These are phyloP conservation scores for Ilex paraguariensis DNA, from an alignment of 305 asterid species.

Conservation along the genomic window DNA sequence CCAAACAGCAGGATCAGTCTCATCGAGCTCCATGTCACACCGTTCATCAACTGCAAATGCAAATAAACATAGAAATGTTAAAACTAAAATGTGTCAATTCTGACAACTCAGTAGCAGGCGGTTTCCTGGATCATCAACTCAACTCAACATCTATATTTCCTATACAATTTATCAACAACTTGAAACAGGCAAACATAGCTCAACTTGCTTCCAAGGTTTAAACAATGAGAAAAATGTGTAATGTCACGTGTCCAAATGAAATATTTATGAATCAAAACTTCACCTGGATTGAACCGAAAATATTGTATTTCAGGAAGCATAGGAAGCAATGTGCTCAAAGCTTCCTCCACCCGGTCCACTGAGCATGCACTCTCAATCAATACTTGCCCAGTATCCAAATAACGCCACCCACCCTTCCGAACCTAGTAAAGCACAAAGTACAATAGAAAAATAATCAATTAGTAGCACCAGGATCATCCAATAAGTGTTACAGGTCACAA, in stretches of 20 bases:
- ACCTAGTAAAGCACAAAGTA: constrained; percentile 46
- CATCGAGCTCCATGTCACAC: constrained; percentile 98
- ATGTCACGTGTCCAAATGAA: too few relatives aligned
- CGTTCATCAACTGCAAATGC: constrained; percentile 94
- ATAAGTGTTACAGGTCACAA: too few relatives aligned
- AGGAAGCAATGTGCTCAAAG: constrained; percentile 86
- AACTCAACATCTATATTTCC: too few relatives aligned
- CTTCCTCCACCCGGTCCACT: constrained; percentile 98
- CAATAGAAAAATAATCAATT: constrained; percentile 6
- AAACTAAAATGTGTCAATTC: too few relatives aligned
- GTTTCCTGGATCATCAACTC: too few relatives aligned
- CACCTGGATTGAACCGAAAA: constrained; percentile 99
- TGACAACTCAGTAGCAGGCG: too few relatives aligned
- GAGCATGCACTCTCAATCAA: constrained; percentile 99
- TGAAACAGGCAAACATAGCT: too few relatives aligned
- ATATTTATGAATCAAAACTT: background rate
- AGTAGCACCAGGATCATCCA: background rate
- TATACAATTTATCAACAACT: too few relatives aligned
- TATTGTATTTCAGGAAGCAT: constrained; percentile 94
- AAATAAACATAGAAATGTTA: constrained; percentile 2
- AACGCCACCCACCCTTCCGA: constrained; percentile 99
- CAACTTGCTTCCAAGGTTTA: too few relatives aligned
- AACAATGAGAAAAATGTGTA: too few relatives aligned
- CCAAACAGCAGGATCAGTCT: constrained; percentile 95
- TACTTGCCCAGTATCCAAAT: constrained; percentile 95